Evolutionary conservation across 768 basidiomycete genomes (phyloP), one percentile per base, ranked within the genome.

Genomic region (Ramaria sp.): DNA sequence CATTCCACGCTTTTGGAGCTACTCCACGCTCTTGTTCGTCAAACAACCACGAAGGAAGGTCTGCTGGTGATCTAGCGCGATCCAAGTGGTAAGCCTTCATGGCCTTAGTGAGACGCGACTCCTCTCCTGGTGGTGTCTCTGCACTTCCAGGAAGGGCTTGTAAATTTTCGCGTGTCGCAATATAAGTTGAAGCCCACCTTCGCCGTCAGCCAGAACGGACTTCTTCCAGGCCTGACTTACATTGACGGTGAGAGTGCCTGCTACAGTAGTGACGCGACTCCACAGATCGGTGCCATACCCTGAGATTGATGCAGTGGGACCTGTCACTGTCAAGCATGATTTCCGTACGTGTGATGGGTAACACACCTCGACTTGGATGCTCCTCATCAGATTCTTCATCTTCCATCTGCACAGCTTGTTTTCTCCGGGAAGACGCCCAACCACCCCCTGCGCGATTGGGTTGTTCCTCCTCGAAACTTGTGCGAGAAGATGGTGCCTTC

Each of bases 81-180:
- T 75, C 75, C 49, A 83, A 73, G 62, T 86, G 79, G 64, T 85
- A 86, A 0, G 79, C 77, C 64, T 83, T 84, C 80, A 86, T 78
- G 4, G 79, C 80, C n/a, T 75, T 75, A 4, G 75, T 77, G 34
- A 86, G 73, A 37, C 79, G 79, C 4, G 79, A 80, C 60, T 85
- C 84, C 46, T 75, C 70, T 27, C 81, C 82, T 10, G 74, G 71
- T 3, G 76, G 78, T 30, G 77, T 77, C 51, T 71, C 79, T 79
- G 64, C 17, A 51, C 33, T 31, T 38, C 43, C 1, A 50, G 39
- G 51, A 34, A 45, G 47, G 22, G 20, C 51, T 12, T 27, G 24
- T 22, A 24, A 30, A 22, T 15, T 43, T n/a, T 53, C 47, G 34
- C 58, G 38, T 33, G 48, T 59, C 12, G 9, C 47, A 12, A 53